Evolutionary conservation across 345 rosid genomes (phyloP).

Genomic region (Orychophragmus violaceus): DNA sequence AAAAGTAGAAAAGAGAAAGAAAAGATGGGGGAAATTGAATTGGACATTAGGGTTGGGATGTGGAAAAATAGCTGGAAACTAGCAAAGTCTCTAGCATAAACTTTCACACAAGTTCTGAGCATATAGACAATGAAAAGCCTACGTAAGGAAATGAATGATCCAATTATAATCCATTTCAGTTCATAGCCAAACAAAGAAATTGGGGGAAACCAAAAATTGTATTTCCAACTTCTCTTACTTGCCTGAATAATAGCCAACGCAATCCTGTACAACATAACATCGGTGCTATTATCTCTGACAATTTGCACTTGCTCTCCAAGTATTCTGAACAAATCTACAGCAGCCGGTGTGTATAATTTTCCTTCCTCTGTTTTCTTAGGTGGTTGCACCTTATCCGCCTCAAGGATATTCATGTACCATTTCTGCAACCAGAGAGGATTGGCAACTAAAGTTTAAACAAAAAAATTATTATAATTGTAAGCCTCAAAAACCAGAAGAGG

Average conservation of each 20-base stretch:
- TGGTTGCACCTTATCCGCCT: conserved; percentile 93
- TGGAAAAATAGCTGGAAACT: neutral
- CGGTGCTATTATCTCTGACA: conserved; percentile 96
- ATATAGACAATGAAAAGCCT: neutral
- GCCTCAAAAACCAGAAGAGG: neutral
- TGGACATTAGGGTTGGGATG: neutral
- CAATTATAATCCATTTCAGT: conserved; percentile 9
- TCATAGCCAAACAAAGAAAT: conserved; percentile 6
- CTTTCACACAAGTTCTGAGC: neutral
- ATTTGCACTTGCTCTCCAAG: conserved; percentile 99
- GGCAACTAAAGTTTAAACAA: conserved; percentile 1
- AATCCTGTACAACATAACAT: conserved; percentile 93
- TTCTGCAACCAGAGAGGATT: conserved; percentile 46
- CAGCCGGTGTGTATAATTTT: conserved; percentile 98
- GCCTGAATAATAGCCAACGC: conserved; percentile 93
- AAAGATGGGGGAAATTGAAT: neutral
- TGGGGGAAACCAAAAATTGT: neutral
- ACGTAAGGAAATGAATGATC: neutral
- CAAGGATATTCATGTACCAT: conserved; percentile 97
- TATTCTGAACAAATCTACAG: conserved; percentile 97
- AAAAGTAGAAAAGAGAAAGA: neutral
- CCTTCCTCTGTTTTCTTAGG: conserved; percentile 99
- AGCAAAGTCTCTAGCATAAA: neutral
- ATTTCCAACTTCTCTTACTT: conserved; percentile 30
- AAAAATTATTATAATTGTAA: neutral